Base-by-base conservation (phyloP, 1,284 basidiomycete genomes). In the Malassezia obtusa region DNA sequence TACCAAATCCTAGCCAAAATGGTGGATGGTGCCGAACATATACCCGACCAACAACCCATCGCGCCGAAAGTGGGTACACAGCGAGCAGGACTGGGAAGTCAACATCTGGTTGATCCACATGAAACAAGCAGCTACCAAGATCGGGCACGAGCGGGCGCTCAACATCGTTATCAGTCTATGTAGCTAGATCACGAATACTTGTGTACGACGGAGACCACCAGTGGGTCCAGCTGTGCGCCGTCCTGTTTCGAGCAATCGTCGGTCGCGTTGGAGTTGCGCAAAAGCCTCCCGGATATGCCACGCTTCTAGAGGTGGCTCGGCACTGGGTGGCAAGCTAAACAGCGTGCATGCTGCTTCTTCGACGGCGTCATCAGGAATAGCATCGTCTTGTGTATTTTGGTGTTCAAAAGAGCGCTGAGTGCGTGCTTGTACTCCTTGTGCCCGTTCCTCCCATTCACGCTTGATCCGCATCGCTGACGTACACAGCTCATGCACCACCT, bases 401-500 rank as follows among this genome's bases (percentile, higher is more conserved):
- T 44, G 28, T 17, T 50, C 22, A 22, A 24, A 21, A 15, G 33
- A 21, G 15, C 52, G 49, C 31, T 48, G 11, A 2, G 25, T 35
- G 30, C 21, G 43, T 30, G 35, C 25, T 41, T 52, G 47, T 12
- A 55, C 25, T 24, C 37, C 40, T 12, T 28, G 53, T 10, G 48
- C 50, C 31, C 63, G 58, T 31, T 65, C 59, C 32, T 68, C 64
- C 49, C 66, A 54, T 2, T 52, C 49, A 38, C 53, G 52, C 46
- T 70, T 67, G 45, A 70, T 63, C 10, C 55, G 58, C 36, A 71
- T 54, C 3, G 68, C 70, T 14, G 61, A 59, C 4, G 91, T 80
- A 5, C 89, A 92, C 33, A 96, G 79, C 2, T 87, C 87, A 36
- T 90, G 83, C 30, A 96, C 91, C 83, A 94, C 91, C 75, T 96